These are phyloP conservation scores for Mycena indigotica DNA, from an alignment of 768 basidiomycete genomes.

Conservation along the genomic window DNA sequence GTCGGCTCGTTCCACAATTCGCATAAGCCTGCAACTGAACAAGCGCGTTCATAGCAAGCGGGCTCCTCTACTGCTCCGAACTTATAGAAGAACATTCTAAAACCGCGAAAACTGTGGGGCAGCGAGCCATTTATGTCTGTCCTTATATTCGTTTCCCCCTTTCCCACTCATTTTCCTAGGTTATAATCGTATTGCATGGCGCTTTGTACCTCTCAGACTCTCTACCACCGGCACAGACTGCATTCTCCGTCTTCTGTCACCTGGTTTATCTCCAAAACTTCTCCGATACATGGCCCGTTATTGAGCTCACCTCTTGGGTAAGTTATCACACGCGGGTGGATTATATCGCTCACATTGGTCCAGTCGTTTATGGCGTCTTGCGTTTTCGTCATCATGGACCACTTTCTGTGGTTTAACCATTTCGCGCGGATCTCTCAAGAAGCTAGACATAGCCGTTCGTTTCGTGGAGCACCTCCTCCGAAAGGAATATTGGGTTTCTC, in stretches of 20 bases:
- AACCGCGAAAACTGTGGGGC: constrained; percentile 78
- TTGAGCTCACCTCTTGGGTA: constrained; percentile 74
- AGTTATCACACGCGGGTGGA: neutral
- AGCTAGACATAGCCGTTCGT: constrained; percentile 54
- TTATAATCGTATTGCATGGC: constrained; percentile 75
- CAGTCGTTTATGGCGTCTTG: constrained; percentile 84
- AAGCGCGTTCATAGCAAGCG: constrained; percentile 79
- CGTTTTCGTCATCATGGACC: constrained; percentile 80
- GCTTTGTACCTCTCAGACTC: constrained; percentile 79
- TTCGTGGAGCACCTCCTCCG: constrained; percentile 40
- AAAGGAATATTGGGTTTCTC: constrained; percentile 52
- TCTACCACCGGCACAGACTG: constrained; percentile 72
- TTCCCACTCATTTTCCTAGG: constrained; percentile 45
- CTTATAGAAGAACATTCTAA: constrained; percentile 92
- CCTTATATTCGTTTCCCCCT: neutral
- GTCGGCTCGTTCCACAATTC: too few species aligned
- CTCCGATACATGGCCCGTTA: constrained; percentile 85
- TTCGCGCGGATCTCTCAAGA: constrained; percentile 76
- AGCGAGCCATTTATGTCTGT: constrained; percentile 86
- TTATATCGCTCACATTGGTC: neutral
- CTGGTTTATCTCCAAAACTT: constrained; percentile 92
- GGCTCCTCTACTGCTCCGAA: constrained; percentile 90
- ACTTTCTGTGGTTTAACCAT: constrained; percentile 97
- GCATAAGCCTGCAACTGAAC: too few species aligned
- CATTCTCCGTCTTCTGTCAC: constrained; percentile 85